These are phyloP conservation scores for Lactifluus rugatus DNA, from an alignment of 768 basidiomycete species.

Conservation along the genomic window DNA sequence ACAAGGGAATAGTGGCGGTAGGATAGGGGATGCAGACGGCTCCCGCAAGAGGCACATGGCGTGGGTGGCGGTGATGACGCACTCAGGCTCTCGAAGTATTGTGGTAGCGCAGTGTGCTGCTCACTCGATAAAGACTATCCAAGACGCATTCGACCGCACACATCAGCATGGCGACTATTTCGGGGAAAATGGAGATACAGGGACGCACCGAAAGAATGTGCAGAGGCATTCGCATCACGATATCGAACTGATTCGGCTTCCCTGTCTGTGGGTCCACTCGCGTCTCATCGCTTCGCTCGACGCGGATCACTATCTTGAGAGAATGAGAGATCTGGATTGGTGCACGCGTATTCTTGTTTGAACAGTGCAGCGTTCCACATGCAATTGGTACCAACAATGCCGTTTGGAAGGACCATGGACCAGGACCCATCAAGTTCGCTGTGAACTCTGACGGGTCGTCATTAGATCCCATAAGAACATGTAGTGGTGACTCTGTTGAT, in stretches of 20 bases:
- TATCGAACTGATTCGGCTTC: constrained; percentile 76
- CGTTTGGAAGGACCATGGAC: constrained; percentile 61
- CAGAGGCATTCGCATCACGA: constrained; percentile 75
- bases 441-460: constrained; percentile 38
- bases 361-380: constrained; percentile 53
- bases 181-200: neutral
- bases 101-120: constrained; percentile 3
- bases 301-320: constrained; percentile 73
- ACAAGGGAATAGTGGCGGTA: neutral
- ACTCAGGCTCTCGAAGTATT: constrained; percentile 1
- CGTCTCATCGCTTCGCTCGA: constrained; percentile 70
- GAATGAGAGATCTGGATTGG: constrained; percentile 69
- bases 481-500: constrained; percentile 64
- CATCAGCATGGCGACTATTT: neutral
- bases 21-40: neutral
- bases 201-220: constrained; percentile 74
- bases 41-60: neutral
- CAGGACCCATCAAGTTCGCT: constrained; percentile 6
- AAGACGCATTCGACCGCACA: neutral
- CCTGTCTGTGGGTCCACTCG: constrained; percentile 55
- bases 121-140: constrained; percentile 8
- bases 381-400: constrained; percentile 57
- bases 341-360: constrained; percentile 68
- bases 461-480: constrained; percentile 53
- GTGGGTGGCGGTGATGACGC: neutral